Percentiles rank a stretch among this genome's conserved stretches.
phyloP scores from a whole-genome alignment of 177 flowering plant species.

The Telopea speciosissima region DNA sequence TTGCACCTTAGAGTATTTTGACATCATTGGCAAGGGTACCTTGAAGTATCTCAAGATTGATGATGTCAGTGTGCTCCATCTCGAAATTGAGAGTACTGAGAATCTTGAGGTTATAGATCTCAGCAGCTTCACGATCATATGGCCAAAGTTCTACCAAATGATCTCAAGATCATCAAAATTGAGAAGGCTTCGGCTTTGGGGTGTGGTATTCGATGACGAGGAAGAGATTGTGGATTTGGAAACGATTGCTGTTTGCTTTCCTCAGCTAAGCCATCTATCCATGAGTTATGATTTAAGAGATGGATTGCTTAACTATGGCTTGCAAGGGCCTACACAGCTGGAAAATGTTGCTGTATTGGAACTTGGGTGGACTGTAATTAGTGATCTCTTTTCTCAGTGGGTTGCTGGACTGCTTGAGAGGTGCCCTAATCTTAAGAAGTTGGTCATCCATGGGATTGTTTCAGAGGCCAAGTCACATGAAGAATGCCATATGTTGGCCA shows the following conservation, averaged over 20 bases:
- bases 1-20: constrained; percentile 69
- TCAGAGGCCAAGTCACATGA: constrained; percentile 67
- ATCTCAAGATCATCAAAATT: constrained; percentile 69
- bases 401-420: constrained; percentile 58
- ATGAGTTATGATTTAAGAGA: constrained; percentile 69
- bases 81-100: constrained; percentile 71
- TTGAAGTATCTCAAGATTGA: constrained; percentile 66
- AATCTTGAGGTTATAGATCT: constrained; percentile 83
- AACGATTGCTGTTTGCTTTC: constrained; percentile 65
- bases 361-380: constrained; percentile 78
- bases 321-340: constrained; percentile 57
- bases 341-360: constrained; percentile 65
- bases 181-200: constrained; percentile 78
- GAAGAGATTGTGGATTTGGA: constrained; percentile 79
- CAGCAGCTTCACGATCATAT: constrained; percentile 77
- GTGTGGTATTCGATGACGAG: constrained; percentile 77
- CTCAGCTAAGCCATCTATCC: constrained; percentile 58
- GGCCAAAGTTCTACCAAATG: constrained; percentile 79
- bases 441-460: constrained; percentile 67
- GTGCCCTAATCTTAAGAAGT: constrained; percentile 71
- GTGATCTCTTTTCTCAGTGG: constrained; percentile 63
- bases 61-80: constrained; percentile 76
- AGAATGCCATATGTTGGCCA: constrained; percentile 61
- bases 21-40: constrained; percentile 68
- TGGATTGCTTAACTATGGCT: constrained; percentile 48